These are phyloP conservation scores for Cryptococcus deneoformans DNA, from an alignment of 1,284 basidiomycete species.

Conservation along the genomic window DNA sequence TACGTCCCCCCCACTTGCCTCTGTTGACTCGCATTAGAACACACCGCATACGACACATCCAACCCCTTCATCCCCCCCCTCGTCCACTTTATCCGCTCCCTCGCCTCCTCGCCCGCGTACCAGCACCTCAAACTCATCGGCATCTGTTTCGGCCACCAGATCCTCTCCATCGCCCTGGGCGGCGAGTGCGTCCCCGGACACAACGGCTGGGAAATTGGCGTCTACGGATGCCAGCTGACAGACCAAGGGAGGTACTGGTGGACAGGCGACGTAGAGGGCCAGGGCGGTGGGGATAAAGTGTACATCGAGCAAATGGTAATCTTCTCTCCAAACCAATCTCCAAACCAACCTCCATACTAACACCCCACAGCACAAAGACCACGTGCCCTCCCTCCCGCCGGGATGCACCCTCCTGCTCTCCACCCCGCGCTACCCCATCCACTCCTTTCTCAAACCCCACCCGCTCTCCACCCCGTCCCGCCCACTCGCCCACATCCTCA, in stretches of 20 bases:
- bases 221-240: constrained; percentile 49
- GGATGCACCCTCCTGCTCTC: constrained; percentile 50
- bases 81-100: constrained; percentile 30
- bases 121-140: constrained; percentile 43
- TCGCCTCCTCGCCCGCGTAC: constrained; percentile 12
- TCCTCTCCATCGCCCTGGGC: constrained; percentile 54
- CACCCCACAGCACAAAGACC: constrained; percentile 50
- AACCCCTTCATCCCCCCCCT: constrained; percentile 37
- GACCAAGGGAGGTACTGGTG: constrained; percentile 48
- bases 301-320: constrained; percentile 52
- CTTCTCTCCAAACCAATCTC: too few species aligned
- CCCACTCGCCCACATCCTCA: constrained; percentile 48
- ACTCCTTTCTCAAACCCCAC: constrained; percentile 52
- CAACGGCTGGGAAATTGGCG: constrained; percentile 55
- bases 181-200: constrained; percentile 47
- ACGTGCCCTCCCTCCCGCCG: constrained; percentile 47
- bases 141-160: constrained; percentile 57
- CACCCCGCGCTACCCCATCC: constrained; percentile 49
- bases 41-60: constrained; percentile 39
- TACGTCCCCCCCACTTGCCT: constrained; percentile 22
- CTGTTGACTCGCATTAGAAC: constrained; percentile 21
- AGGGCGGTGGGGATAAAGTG: constrained; percentile 41
- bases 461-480: constrained; percentile 36
- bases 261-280: constrained; percentile 39
- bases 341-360: neutral